Base-by-base conservation (phyloP, 805 yeast genomes). In the Wickerhamomyces silvicola region DNA sequence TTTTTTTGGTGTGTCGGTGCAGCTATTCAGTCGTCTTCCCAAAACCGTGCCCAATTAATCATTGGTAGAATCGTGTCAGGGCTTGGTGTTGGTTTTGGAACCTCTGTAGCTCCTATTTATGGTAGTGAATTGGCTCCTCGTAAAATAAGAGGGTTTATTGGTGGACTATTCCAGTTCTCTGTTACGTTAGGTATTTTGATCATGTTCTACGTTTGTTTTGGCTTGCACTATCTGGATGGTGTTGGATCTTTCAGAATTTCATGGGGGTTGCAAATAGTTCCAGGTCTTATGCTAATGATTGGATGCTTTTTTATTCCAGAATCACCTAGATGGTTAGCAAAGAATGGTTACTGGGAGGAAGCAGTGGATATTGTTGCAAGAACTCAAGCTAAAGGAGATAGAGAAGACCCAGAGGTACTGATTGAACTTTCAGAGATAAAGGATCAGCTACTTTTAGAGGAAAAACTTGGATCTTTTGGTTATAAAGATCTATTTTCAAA, bases 11-110 rank as follows among this genome's bases (percentile, higher is more conserved):
- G 70, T 30, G 49, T 76, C 28, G 87, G 88, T 32, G 72, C 81
- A 10, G 61, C 72, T 15, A 52, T 73, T 28, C 78, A 73, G 45
- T 55, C 65, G 37, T 59, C 75, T 7, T 45, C 75, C 10, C 64
- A 54, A 34, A 57, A 64, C 42, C 46, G 56, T 17, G 65, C 62
- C 18, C 71, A 65, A 13, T 53, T 78, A 10, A 70, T 78, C 42
- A 76, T 72, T n/a, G 90, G 90, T 28, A 66, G 92, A 50, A 70
- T 72, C 18, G 60, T 83, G 41, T 77, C 82, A 14, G 92, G 88
- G 19, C 41, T 78, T 6, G 83, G 86, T 31, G 82, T 82, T 37
- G 94, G 94, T 39, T 65, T 75, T 18, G 65, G 81, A 14, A 77
- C 90, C 18, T 80, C 87, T 18, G 66, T 75, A 37, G 81, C 76